These are phyloP conservation scores for Scedosporium boydii DNA, from an alignment of 2,329 filamentous ascomycete genomes.

Conservation along the genomic window DNA sequence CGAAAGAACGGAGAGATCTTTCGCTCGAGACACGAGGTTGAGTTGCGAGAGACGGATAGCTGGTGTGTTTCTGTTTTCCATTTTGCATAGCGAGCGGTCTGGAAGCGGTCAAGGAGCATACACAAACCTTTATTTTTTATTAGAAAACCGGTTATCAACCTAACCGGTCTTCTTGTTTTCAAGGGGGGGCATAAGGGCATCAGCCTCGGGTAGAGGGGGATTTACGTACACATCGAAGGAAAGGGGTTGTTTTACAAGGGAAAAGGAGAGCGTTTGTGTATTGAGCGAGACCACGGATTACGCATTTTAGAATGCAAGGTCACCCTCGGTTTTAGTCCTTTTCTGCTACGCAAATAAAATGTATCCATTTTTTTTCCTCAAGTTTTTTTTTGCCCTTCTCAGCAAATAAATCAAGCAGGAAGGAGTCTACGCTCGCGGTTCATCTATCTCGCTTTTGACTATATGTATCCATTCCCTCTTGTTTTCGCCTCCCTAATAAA, in stretches of 20 bases:
- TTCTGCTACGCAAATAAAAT: background rate
- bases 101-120: background rate
- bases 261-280: too few relatives aligned
- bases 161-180: too few relatives aligned
- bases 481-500: background rate
- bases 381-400: background rate
- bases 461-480: background rate
- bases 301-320: too few relatives aligned
- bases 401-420: background rate
- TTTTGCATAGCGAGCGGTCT: background rate
- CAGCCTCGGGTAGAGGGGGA: too few relatives aligned
- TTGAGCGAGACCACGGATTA: too few relatives aligned
- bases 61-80: slow-evolving; percentile 9
- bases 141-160: too few relatives aligned
- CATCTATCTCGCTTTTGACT: slow-evolving; percentile 1
- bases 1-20: background rate
- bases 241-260: too few relatives aligned
- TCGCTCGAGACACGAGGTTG: background rate
- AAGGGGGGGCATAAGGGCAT: too few relatives aligned
- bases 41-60: slow-evolving; percentile 2
- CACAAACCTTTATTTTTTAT: too few relatives aligned
- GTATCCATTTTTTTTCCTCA: background rate
- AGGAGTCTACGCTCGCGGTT: background rate
- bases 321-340: too few relatives aligned
- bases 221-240: too few relatives aligned